Evolutionary conservation across 2,329 filamentous ascomycete species (phyloP), one percentile per base, ranked within the genome.

Genomic region (Myriosclerotinia duriaeana): DNA sequence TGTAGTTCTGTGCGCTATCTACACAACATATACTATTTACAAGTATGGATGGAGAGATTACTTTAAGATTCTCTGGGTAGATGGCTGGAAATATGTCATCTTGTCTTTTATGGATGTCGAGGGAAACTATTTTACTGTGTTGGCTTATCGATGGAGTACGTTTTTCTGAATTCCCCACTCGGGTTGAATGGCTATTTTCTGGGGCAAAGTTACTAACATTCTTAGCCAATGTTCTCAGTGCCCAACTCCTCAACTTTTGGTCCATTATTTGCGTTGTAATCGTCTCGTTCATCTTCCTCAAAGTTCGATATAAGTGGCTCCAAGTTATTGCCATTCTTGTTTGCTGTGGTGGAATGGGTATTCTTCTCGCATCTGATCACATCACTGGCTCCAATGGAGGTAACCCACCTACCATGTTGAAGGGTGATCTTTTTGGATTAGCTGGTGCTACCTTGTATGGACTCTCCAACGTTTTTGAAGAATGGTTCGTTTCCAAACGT

Each of bases 241-340:
- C 93, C 20, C 93, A 98, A 82, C 85, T 99, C 63, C 92, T 99
- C 80, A 97, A 97, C 83, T 98, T 98, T 81, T 98, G 94, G 94
- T 91, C 93, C 73, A 98, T 99, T 72, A 91, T 96, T 61, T 88
- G 94, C 69, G 95, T 99, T 30, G 92, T 98, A 26, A 76, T 90
- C 69, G 80, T 97, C 71, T 97, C 92, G 38, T 93, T 96, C 79
- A 71, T 88, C 70, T 82, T 97, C 73, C 86, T 99, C 67, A 85
- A 84, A 72, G 95, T 99, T 54, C 91, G 95, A 74, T 99, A 99
- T 84, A 92, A 93, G 80, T 81, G 86, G 76, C 87, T 91, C 67
- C 95, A 98, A 81, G 87, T 97, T 73, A 72, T 86, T 42, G 95
- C 95, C 66, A 98, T 99, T 77, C 75, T 97, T 59, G 82, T 98